Conservation (phyloP, 2,329 filamentous ascomycete genomes). For the Cladosporium velox region DNA sequence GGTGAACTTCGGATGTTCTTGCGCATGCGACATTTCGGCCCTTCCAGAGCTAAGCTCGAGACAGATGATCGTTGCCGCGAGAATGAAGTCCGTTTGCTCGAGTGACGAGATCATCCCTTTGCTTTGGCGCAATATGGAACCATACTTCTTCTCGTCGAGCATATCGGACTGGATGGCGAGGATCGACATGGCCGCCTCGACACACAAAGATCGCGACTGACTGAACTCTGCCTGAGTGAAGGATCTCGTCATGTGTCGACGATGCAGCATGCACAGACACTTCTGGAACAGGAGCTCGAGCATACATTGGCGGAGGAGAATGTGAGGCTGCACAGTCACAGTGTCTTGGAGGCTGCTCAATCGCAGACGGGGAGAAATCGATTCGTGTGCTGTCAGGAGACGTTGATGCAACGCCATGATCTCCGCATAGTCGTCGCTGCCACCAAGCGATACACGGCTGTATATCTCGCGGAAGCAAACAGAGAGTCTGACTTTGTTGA, state of each 20-base stretch:
- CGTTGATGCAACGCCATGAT: background rate
- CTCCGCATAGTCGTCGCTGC: background rate
- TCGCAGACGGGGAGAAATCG: background rate
- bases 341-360: background rate
- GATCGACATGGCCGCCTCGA: background rate
- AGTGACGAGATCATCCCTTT: background rate
- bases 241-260: background rate
- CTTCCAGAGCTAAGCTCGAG: conserved; percentile 42
- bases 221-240: background rate
- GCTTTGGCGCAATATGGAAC: background rate
- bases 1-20: background rate
- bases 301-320: background rate
- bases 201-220: background rate
- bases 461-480: background rate
- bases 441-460: background rate
- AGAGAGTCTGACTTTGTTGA: background rate
- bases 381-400: background rate
- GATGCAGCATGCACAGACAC: background rate
- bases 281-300: background rate
- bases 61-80: conserved; percentile 52
- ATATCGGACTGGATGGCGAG: background rate
- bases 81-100: conserved; percentile 44
- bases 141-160: background rate
- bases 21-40: background rate
- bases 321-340: background rate